These are phyloP conservation scores for Cladosporium sp. DNA, from an alignment of 2,329 filamentous ascomycete species.

Conservation along the genomic window DNA sequence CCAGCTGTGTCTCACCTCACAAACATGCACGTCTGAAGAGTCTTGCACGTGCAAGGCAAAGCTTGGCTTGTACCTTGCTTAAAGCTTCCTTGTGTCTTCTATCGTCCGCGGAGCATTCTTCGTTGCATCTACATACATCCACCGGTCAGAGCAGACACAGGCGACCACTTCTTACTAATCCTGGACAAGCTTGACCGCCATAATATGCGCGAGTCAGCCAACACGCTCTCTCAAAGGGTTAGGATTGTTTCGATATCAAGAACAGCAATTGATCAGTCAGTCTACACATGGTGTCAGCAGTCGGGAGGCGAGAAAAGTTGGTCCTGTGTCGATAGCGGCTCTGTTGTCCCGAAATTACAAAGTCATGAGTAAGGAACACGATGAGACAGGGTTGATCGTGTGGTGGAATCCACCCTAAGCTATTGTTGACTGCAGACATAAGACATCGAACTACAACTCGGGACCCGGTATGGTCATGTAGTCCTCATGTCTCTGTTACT, in stretches of 20 bases:
- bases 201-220: background rate
- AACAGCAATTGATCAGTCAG: background rate
- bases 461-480: background rate
- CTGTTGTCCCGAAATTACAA: background rate
- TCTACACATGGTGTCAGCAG: background rate
- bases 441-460: background rate
- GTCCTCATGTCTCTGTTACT: background rate
- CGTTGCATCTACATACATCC: background rate
- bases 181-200: background rate
- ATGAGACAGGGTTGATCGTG: background rate
- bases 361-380: background rate
- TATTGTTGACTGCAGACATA: background rate
- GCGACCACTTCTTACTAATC: background rate
- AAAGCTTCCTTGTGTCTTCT: background rate
- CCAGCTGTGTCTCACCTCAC: conserved; percentile 1
- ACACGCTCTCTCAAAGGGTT: background rate
- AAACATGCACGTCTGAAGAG: conserved; percentile 7
- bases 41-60: background rate
- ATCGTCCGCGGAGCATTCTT: background rate
- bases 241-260: background rate
- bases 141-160: background rate
- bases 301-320: background rate
- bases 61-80: background rate
- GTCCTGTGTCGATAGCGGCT: background rate
- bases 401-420: background rate